Base-by-base conservation (phyloP, 2,329 filamentous ascomycete genomes). In the Cladosporium austrohemisphaericum region DNA sequence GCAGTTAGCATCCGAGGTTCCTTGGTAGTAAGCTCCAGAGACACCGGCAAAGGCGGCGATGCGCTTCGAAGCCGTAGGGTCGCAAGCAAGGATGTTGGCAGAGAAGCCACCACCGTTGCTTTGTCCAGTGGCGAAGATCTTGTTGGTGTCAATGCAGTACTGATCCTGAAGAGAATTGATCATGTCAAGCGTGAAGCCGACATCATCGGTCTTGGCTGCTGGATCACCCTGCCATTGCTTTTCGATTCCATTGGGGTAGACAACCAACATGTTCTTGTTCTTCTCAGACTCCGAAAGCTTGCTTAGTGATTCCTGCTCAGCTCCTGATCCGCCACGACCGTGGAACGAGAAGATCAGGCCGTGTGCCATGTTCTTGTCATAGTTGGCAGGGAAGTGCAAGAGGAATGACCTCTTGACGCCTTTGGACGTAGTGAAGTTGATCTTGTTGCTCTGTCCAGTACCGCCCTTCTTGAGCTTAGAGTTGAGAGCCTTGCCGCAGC, bases 61-160 rank as follows among this genome's bases (percentile, higher is more conserved):
- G 3, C 65, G 61, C 10, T 57, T 61, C 1, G 69, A 70, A 3
- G 69, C 65, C 2, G 55, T 57, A 1, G 65, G 51, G 41, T 74
- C 65, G 56, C 72, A 77, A 4, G 74, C 72, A 6, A 76, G 69
- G 2, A 70, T 55, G 19, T 66, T 69, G 7, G 68, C 69, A 14
- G 73, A 70, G 31, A 55, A 52, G 9, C 70, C 76, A 3, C 74
- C 78, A 4, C 75, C 77, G 37, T 79, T 77, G 55, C 69, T 79
- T 54, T 79, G 77, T 45, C 72, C 73, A 0, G 66, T 63, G 10
- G 66, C 66, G 50, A 73, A 76, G 36, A 76, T 62, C 10, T 66
- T 67, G 4, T 58, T 56, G 1, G 59, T 49, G 51, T 76, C 68
- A 52, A 76, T 65, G 56, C 72, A 76, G 55, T 70, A 70, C 4